These are phyloP conservation scores for Tardiomyces depauwii DNA, from an alignment of 1,139 yeast genomes.

Conservation along the genomic window DNA sequence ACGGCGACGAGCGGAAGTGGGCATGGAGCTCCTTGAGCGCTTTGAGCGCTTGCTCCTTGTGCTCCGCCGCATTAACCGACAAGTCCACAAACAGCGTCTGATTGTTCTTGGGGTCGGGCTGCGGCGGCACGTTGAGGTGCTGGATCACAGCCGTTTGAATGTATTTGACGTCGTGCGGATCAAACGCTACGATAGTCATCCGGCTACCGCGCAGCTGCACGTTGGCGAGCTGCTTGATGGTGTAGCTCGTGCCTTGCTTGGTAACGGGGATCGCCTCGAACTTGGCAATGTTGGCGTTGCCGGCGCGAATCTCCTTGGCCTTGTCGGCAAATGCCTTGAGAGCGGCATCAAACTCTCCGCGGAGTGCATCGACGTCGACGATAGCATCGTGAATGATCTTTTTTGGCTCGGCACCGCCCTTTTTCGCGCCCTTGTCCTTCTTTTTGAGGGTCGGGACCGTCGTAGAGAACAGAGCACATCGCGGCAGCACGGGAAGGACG, in stretches of 20 bases:
- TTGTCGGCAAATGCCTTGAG: conserved; percentile 44
- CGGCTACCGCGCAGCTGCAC: conserved; percentile 59
- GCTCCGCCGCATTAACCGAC: conserved; percentile 66
- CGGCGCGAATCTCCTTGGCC: conserved; percentile 53
- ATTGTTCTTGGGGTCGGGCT: conserved; percentile 56
- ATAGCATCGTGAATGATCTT: conserved; percentile 3
- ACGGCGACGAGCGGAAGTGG: conserved; percentile 45
- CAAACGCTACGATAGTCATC: conserved; percentile 68
- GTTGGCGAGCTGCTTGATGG: conserved; percentile 60
- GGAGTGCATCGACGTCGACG: conserved; percentile 25
- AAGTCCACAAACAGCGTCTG: conserved; percentile 65
- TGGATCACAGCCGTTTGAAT: conserved; percentile 61
- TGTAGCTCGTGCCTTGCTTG: conserved; percentile 35
- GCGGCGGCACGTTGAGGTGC: conserved; percentile 67
- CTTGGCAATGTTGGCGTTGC: conserved; percentile 53
- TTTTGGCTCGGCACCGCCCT: conserved; percentile 29
- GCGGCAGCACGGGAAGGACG: not conserved
- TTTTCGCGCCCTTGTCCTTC: conserved; percentile 1
- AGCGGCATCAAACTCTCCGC: conserved; percentile 36
- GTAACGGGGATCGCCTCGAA: conserved; percentile 52
- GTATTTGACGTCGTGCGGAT: conserved; percentile 58
- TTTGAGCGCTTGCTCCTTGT: conserved; percentile 47
- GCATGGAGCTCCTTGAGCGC: conserved; percentile 48
- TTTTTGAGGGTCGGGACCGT: conserved; percentile 2
- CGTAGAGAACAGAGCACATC: conserved; percentile 1